Conservation (phyloP, 768 basidiomycete species). For the Boletales sp. region DNA sequence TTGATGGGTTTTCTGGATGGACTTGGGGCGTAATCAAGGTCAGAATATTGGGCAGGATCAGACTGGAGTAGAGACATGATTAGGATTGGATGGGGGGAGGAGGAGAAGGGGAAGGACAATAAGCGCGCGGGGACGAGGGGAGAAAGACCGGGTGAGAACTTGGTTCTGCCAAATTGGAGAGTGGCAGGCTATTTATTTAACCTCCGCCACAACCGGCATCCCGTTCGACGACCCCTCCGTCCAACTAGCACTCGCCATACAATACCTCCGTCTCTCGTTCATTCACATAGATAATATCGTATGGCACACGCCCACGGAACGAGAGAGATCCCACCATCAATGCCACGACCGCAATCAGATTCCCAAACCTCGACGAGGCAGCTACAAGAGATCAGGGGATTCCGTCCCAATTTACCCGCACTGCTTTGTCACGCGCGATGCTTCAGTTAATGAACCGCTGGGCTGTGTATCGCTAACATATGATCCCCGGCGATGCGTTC, state of each 20-base stretch:
- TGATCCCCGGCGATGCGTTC: not conserved
- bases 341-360: too few species aligned
- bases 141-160: constrained; percentile 28
- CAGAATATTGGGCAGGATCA: constrained; percentile 17
- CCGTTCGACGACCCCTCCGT: not conserved
- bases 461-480: not conserved
- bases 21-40: constrained; percentile 25
- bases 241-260: too few species aligned
- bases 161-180: constrained; percentile 12
- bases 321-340: too few species aligned
- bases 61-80: constrained; percentile 30
- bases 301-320: too few species aligned
- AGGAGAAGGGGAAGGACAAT: constrained; percentile 1
- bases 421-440: too few species aligned
- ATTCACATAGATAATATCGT: too few species aligned
- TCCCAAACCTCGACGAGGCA: too few species aligned
- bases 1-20: constrained; percentile 28
- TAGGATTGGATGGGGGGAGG: not conserved
- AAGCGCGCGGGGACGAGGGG: constrained; percentile 20
- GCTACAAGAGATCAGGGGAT: too few species aligned
- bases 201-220: constrained; percentile 24
- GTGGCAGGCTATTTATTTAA: constrained; percentile 14
- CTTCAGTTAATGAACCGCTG: not conserved
- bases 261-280: too few species aligned
- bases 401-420: too few species aligned